Conservation (phyloP, 371 early-diverging fungal species). For the Mucor sp. region DNA sequence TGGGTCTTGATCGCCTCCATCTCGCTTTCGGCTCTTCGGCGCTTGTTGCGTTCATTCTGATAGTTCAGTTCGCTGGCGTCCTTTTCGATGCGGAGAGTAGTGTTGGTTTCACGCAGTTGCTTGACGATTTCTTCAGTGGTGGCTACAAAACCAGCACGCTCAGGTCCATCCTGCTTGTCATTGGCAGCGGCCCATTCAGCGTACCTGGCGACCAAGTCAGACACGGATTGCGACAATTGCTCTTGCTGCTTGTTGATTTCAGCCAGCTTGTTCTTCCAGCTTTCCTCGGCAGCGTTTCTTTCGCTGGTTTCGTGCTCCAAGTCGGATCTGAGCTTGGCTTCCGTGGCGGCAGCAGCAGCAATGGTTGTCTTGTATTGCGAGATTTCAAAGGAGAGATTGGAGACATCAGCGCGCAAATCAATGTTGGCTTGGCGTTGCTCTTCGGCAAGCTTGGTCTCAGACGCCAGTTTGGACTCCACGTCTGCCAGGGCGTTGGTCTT, state of each 20-base stretch:
- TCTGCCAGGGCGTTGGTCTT: conserved; percentile 26
- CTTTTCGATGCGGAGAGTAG: conserved; percentile 9
- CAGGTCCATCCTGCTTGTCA: conserved; percentile 6
- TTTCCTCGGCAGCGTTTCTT: conserved; percentile 1
- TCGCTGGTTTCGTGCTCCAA: conserved; percentile 1
- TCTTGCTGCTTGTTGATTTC: conserved; percentile 7
- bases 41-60: conserved; percentile 3
- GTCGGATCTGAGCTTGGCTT: not conserved
- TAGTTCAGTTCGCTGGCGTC: conserved; percentile 9
- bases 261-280: conserved; percentile 3
- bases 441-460: conserved; percentile 5
- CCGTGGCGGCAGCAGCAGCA: not conserved
- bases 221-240: not conserved
- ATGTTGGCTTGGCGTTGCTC: conserved; percentile 9
- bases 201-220: conserved; percentile 4
- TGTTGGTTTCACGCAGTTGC: conserved; percentile 7
- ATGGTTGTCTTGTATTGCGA: conserved; percentile 8
- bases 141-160: not conserved
- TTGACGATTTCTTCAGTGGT: not conserved
- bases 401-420: conserved; percentile 9
- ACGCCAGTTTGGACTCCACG: conserved; percentile 21
- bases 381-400: conserved; percentile 10
- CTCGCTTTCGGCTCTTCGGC: conserved; percentile 6
- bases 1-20: not conserved
- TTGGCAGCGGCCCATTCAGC: conserved; percentile 8